Evolutionary conservation across 495 filamentous ascomycete species (phyloP), one percentile per base, ranked within the genome.

Genomic region (Staphylotrichum tortipilum): DNA sequence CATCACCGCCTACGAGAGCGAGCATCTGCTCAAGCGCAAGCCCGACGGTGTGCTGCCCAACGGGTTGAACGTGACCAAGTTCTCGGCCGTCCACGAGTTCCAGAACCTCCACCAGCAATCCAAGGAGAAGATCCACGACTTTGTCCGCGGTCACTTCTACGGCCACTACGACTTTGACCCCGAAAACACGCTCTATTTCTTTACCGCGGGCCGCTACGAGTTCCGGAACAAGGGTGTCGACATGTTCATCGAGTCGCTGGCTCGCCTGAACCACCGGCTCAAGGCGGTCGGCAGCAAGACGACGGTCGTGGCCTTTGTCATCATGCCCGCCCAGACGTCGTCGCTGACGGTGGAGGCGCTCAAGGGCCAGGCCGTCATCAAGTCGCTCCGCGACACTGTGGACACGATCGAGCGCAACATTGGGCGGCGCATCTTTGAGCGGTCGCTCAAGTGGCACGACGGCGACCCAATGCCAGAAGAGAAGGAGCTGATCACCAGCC

Each of bases 141-240:
- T 98, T 61, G 89, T 96, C 22, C 88, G 94, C 30, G 92, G 92
- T 3, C 92, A 98, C 64, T 98, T 98, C 72, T 97, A 97, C 59
- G 92, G 92, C 6, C 91, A 96, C 63, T 95, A 95, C 60, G 88
- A 98, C 63, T 96, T 95, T 54, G 86, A 95, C 51, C 82, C 89
- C 8, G 88, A 97, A 30, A 94, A 97, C 63, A 98, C 92, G 14
- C 77, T 98, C n/a, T 98, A 95, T 64, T 83, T 96, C 67, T 98
- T 98, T 69, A 98, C 91, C 11, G 82, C 94, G 18, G 92, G 92
- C 41, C 84, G 92, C 39, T 98, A 98, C 61, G 92, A 98, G 66
- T 98, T 89, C 75, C 75, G 92, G 45, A 98, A 98, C 67, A 98
- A 98, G 68, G 92, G 92, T 55, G 89, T 95, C 15, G 92, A 98